Base-by-base conservation (phyloP, 1,284 basidiomycete species). In the Polyporus tsugae region DNA sequence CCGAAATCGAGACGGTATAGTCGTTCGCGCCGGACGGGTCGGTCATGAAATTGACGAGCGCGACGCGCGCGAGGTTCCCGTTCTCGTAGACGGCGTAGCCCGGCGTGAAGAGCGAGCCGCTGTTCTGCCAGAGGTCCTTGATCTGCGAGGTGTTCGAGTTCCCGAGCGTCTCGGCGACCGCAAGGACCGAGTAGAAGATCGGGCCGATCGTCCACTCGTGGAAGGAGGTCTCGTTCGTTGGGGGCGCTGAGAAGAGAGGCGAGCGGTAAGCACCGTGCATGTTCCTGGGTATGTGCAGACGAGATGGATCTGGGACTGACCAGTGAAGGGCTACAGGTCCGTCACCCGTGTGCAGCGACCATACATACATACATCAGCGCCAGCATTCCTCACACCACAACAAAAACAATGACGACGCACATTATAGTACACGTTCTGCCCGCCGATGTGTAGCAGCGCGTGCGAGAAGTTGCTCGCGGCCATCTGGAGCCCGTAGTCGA, bases 1-100 rank as follows among this genome's bases (percentile, higher is more conserved):
- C 76, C 35, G 83, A 78, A 63, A 84, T 76, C 33, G 81, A 81
- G 11, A 82, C 87, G 0, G 81, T 85, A 71, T 87, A 82, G 73
- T 86, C 84, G 72, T 81, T 87, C 7, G 80, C 83, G 7, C 88
- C 89, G 1, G 80, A 80, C 0, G 82, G 72, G 73, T 91, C 89
- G 25, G 83, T 80, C 60, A 89, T 80, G 74, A 86, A 94, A 78
- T 95, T 95, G 81, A 94, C 84, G 64, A 95, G 78, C 5, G 87
- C 87, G 6, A 91, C 80, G 46, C 89, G 84, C 4, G 82, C 82
- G 2, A 90, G 86, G 58, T 76, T 80, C 9, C 85, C 86, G 67
- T 86, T 81, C 77, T 91, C 88, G 78, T 93, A 95, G 44, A 95
- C 84, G 1, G 86, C 91, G 76, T 95, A 95, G 4, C 85, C 89